Evolutionary conservation across 176 grass and related monocot genomes (phyloP).

Genomic region (Poa pratensis): DNA sequence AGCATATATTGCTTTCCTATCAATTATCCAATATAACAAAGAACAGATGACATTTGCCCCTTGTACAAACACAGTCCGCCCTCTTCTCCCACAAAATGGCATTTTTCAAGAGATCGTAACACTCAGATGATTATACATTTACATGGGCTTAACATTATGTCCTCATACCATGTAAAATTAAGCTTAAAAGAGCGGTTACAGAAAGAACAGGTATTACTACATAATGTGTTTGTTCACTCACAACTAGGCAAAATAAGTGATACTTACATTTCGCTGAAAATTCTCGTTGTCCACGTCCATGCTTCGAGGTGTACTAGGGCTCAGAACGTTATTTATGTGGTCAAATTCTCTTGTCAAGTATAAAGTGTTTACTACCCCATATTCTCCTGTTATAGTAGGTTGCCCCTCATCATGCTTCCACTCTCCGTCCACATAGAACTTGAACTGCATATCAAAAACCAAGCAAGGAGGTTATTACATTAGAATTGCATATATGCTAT

Average conservation of each 20-base stretch:
- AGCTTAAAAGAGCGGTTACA: neutral
- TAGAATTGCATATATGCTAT: neutral
- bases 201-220: neutral
- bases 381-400: slow-evolving; percentile 62
- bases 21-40: neutral
- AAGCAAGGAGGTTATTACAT: slow-evolving; percentile 11
- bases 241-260: slow-evolving; percentile 1
- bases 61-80: neutral
- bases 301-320: slow-evolving; percentile 56
- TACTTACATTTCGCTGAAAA: slow-evolving; percentile 61
- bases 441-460: slow-evolving; percentile 69
- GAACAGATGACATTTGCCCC: neutral
- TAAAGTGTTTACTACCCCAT: slow-evolving; percentile 88
- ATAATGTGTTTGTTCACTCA: neutral
- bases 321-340: slow-evolving; percentile 56
- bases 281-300: slow-evolving; percentile 90
- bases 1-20: neutral
- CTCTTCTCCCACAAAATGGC: neutral
- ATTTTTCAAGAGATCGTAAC: neutral
- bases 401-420: slow-evolving; percentile 88
- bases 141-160: neutral
- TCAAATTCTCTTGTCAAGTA: slow-evolving; percentile 62
- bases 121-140: neutral
- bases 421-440: slow-evolving; percentile 93
- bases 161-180: neutral